Percentiles rank a stretch among this genome's conserved stretches.
These are phyloP conservation scores for Elsinoe necatrix DNA, from an alignment of 2,329 filamentous ascomycete genomes.

Conservation along the genomic window DNA sequence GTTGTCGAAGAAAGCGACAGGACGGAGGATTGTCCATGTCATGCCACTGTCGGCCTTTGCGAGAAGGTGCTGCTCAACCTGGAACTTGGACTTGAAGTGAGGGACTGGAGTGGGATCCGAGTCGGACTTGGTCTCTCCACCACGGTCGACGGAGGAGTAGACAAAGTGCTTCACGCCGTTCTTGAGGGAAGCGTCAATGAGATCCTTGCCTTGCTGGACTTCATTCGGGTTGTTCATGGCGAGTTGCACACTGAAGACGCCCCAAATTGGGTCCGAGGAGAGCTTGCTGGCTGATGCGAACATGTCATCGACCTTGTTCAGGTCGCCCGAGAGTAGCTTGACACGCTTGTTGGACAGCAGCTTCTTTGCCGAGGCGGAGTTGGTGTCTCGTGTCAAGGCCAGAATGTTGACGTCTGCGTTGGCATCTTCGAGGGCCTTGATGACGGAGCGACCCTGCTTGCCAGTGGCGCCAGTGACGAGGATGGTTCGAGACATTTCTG, in stretches of 20 bases:
- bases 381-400: slow-evolving; percentile 48
- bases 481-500: slow-evolving; percentile 17
- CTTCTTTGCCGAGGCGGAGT: slow-evolving; percentile 41
- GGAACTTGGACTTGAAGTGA: slow-evolving; percentile 53
- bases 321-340: slow-evolving; percentile 47
- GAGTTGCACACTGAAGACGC: slow-evolving; percentile 51
- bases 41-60: slow-evolving; percentile 37
- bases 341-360: slow-evolving; percentile 38
- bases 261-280: slow-evolving; percentile 39
- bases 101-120: slow-evolving; percentile 48
- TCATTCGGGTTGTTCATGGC: slow-evolving; percentile 28
- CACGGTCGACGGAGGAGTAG: slow-evolving; percentile 50
- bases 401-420: slow-evolving; percentile 40
- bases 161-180: slow-evolving; percentile 52
- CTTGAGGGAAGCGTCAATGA: slow-evolving; percentile 51
- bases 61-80: slow-evolving; percentile 53
- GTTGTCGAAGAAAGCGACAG: slow-evolving; percentile 57
- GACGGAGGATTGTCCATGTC: slow-evolving; percentile 54
- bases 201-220: slow-evolving; percentile 48
- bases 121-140: slow-evolving; percentile 45
- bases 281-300: slow-evolving; percentile 38
- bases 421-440: slow-evolving; percentile 29
- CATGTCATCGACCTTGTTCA: slow-evolving; percentile 43
- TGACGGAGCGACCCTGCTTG: slow-evolving; percentile 34
- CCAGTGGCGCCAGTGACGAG: slow-evolving; percentile 36